Evolutionary conservation across 176 grass and related monocot genomes (phyloP).

Genomic region (Alopecurus myosuroides): DNA sequence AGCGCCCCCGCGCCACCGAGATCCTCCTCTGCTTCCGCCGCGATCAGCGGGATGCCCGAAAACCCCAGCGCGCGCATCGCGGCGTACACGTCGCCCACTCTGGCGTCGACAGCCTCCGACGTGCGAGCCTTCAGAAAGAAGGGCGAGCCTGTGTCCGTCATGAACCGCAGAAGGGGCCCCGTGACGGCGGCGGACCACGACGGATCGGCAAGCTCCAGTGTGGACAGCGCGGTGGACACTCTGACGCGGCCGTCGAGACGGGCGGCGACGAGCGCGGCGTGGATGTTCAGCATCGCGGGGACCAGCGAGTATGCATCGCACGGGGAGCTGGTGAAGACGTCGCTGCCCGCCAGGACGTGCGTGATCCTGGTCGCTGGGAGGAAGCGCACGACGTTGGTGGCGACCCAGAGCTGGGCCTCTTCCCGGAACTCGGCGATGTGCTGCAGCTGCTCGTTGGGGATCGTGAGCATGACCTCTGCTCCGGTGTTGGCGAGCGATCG

Average conservation of each 20-base stretch:
- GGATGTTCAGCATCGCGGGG: conserved; percentile 39
- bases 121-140: conserved; percentile 24
- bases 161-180: conserved; percentile 14
- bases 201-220: not conserved
- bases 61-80: conserved; percentile 27
- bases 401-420: conserved; percentile 35
- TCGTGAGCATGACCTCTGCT: conserved; percentile 19
- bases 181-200: conserved; percentile 2
- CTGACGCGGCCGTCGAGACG: conserved; percentile 29
- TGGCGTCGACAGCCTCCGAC: not conserved
- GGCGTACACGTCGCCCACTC: conserved; percentile 18
- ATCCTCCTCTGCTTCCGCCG: not conserved
- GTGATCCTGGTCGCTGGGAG: conserved; percentile 30
- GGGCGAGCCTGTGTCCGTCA: conserved; percentile 13
- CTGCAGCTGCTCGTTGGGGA: conserved; percentile 37
- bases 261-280: conserved; percentile 19
- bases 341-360: conserved; percentile 22
- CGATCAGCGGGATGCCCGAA: conserved; percentile 21
- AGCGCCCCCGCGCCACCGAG: not conserved
- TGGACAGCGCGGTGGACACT: conserved; percentile 31
- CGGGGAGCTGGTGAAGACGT: not conserved
- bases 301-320: conserved; percentile 15
- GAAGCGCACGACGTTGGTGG: conserved; percentile 31
- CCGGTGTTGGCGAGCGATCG: conserved; percentile 18
- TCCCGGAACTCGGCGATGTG: conserved; percentile 40